Percentiles rank a stretch among this genome's conserved stretches.
phyloP scores from a whole-genome alignment of 2,329 filamentous ascomycete genomes.

The Chaetomiaceae sp. region DNA sequence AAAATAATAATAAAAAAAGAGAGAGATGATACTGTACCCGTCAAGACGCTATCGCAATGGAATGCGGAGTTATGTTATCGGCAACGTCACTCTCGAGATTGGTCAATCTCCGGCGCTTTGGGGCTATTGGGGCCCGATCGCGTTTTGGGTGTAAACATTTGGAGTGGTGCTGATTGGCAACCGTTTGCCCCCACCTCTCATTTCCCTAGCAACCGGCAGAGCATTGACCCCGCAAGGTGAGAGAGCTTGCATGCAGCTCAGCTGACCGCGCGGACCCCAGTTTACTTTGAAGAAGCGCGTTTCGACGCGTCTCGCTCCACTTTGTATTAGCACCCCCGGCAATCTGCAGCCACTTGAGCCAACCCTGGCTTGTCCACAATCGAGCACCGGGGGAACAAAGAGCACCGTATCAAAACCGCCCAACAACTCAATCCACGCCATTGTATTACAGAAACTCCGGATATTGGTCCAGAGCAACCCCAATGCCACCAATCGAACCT shows the following conservation, averaged over 20 bases:
- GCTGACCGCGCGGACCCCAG: conserved; percentile 20
- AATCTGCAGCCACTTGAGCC: conserved; percentile 8
- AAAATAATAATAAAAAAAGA: too few species aligned
- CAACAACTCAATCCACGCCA: neutral
- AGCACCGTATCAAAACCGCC: neutral
- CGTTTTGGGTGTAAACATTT: conserved; percentile 14
- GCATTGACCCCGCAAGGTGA: neutral
- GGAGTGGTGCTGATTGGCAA: conserved; percentile 7
- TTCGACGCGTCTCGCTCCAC: conserved; percentile 5
- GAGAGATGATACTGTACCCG: neutral
- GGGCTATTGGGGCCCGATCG: conserved; percentile 1
- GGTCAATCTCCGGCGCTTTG: conserved; percentile 4
- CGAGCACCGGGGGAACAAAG: neutral
- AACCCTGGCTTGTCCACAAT: neutral
- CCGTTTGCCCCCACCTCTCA: neutral
- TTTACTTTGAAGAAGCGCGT: conserved; percentile 21
- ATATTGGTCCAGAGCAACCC: neutral
- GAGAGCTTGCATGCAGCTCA: conserved; percentile 17
- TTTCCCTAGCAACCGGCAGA: conserved; percentile 12
- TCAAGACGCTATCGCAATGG: neutral
- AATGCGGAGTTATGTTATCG: conserved; percentile 2
- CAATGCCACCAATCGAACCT: conserved; percentile 1
- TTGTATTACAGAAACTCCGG: neutral
- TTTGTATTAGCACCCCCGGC: neutral
- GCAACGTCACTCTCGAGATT: conserved; percentile 4